Percentiles rank a stretch among this genome's conserved stretches.
Evolutionary conservation across 2,329 filamentous ascomycete species (phyloP).

Genomic region (Curvularia verruculosa): DNA sequence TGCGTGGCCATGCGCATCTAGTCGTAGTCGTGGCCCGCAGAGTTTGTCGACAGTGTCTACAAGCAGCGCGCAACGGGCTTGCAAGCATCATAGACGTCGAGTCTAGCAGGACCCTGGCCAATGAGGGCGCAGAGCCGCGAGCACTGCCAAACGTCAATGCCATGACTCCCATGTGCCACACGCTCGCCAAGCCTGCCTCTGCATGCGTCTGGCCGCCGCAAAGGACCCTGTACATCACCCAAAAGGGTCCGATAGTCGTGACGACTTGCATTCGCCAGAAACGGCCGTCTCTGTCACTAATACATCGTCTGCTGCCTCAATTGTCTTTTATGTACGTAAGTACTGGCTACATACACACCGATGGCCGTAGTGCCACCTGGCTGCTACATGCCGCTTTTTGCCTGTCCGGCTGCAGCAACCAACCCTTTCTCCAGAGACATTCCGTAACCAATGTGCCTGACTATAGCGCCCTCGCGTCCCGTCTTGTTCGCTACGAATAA

Average conservation of each 20-base stretch:
- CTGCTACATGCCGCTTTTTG: neutral
- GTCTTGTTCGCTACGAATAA: constrained; percentile 17
- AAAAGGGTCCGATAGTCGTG: constrained; percentile 20
- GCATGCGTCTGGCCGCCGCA: constrained; percentile 10
- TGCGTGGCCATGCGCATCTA: constrained; percentile 9
- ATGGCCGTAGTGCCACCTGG: neutral
- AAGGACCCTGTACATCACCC: constrained; percentile 17
- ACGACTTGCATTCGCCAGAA: constrained; percentile 17
- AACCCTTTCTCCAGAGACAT: too few relatives aligned
- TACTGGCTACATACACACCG: constrained; percentile 1
- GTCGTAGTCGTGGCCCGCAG: neutral
- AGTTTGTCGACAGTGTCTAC: constrained; percentile 8
- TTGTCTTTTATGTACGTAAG: neutral
- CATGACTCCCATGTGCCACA: constrained; percentile 22
- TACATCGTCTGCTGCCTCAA: too few relatives aligned
- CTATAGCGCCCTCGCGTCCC: constrained; percentile 9
- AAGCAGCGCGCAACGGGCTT: constrained; percentile 20
- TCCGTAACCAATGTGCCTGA: constrained; percentile 11
- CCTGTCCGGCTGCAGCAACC: neutral
- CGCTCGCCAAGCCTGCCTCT: constrained; percentile 5
- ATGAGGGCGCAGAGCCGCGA: constrained; percentile 16
- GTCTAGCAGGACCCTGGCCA: constrained; percentile 19
- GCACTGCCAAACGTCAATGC: constrained; percentile 19
- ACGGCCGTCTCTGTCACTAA: neutral
- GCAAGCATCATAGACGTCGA: constrained; percentile 38